Percentiles rank a stretch among this genome's conserved stretches.
phyloP scores from a whole-genome alignment of 495 filamentous ascomycete genomes.

The Aspergillus kassunensis region DNA sequence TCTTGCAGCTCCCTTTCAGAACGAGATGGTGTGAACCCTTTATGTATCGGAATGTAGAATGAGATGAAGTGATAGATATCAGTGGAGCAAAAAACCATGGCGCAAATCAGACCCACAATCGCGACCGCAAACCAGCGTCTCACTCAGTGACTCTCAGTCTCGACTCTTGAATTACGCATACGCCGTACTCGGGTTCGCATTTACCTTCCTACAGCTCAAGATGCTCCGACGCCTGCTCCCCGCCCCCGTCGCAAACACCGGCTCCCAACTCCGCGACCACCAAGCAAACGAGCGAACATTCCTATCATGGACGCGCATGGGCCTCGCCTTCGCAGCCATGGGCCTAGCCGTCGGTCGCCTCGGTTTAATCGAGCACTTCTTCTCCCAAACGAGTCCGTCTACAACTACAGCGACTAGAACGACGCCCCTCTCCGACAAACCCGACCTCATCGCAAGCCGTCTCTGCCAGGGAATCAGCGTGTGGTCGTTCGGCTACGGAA shows the following conservation, averaged over 20 bases:
- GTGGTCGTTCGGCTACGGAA: conserved; percentile 29
- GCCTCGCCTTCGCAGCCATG: conserved; percentile 47
- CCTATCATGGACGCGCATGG: conserved; percentile 50
- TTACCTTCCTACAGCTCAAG: no score
- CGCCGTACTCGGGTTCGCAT: no score
- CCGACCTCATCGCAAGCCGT: conserved; percentile 16
- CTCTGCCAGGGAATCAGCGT: conserved; percentile 25
- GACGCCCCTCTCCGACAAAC: not conserved
- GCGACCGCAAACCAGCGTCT: no score
- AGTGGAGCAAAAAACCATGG: no score
- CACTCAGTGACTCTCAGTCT: no score
- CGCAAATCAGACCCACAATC: no score
- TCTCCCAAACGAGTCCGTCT: not conserved
- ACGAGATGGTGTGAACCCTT: no score
- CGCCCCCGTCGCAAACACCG: conserved; percentile 27
- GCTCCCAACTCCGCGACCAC: conserved; percentile 44
- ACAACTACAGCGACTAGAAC: not conserved
- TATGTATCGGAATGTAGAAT: no score
- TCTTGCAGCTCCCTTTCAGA: no score
- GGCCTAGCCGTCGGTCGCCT: conserved; percentile 43
- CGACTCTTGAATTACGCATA: no score
- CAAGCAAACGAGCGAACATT: conserved; percentile 54
- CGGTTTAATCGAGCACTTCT: conserved; percentile 24
- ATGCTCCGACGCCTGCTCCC: conserved; percentile 28
- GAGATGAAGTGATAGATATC: no score